Evolutionary conservation across 352 stramenopile species (phyloP).

Genomic region (Phytophthora pistaciae): DNA sequence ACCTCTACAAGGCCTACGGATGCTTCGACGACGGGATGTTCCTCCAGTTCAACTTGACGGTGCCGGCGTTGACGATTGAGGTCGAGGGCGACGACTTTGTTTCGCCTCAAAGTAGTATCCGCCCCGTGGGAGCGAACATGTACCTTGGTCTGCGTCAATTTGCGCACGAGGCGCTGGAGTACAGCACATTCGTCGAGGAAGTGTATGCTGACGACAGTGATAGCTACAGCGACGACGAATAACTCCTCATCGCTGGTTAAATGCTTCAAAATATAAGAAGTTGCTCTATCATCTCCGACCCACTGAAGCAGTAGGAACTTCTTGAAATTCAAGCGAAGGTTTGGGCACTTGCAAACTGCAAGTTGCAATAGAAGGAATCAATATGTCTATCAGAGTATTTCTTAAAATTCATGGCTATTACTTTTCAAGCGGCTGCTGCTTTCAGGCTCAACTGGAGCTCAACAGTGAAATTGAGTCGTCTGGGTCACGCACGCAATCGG

Average conservation of each 20-base stretch:
- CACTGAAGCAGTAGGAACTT: no score
- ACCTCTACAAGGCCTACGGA: constrained; percentile 74
- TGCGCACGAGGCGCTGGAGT: constrained; percentile 56
- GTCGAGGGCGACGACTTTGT: constrained; percentile 77
- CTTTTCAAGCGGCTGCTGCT: no score
- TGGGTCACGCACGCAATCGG: no score
- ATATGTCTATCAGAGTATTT: no score
- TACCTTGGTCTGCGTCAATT: constrained; percentile 70
- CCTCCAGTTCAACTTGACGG: constrained; percentile 27
- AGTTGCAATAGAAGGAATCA: no score
- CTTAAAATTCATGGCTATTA: no score
- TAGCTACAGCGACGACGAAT: constrained; percentile 14
- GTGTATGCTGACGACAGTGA: constrained; percentile 14
- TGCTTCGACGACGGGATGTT: constrained; percentile 78
- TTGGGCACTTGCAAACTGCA: no score
- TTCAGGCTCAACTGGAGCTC: no score
- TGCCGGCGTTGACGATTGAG: constrained; percentile 71
- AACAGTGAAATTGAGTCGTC: no score
- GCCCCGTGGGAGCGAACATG: constrained; percentile 58
- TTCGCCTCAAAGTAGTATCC: constrained; percentile 66
- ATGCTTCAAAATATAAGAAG: neutral
- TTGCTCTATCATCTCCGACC: no score
- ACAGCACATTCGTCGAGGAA: constrained; percentile 50
- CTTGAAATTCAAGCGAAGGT: no score
- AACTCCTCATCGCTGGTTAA: neutral